phyloP scores from a whole-genome alignment of 345 rosid genomes.

The Excoecaria agallocha region DNA sequence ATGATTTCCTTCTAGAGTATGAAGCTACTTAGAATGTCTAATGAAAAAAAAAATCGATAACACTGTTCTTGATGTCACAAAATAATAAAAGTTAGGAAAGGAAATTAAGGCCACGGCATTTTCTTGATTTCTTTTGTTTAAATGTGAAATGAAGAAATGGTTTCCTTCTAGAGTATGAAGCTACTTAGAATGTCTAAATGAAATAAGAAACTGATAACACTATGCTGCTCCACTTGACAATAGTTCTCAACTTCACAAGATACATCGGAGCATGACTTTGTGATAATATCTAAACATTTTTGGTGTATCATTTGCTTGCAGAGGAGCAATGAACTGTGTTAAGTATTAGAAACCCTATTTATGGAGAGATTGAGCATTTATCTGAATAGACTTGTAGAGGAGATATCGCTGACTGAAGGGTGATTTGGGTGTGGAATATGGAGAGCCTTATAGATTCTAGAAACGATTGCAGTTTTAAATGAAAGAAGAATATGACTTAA shows the following conservation, averaged over 20 bases:
- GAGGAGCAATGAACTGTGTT: background rate
- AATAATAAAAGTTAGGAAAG: no score
- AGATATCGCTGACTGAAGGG: background rate
- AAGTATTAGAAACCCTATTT: background rate
- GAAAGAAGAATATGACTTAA: background rate
- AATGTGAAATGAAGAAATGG: no score
- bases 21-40: background rate
- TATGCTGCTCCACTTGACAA: background rate
- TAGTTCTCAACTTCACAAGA: background rate
- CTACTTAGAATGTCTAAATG: background rate
- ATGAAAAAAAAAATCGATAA: no score
- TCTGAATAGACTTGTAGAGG: background rate
- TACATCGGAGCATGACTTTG: background rate
- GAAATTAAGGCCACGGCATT: no score
- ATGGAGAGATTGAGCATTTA: background rate
- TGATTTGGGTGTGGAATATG: background rate
- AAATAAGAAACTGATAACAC: background rate
- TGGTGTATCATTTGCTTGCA: background rate
- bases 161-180: no score
- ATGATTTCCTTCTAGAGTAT: background rate
- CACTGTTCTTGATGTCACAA: no score
- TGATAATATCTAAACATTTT: no score
- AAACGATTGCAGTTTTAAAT: background rate
- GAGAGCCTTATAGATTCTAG: background rate
- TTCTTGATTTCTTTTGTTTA: no score